Conservation (phyloP, 495 filamentous ascomycete species). For the Aspergillus diversus region DNA sequence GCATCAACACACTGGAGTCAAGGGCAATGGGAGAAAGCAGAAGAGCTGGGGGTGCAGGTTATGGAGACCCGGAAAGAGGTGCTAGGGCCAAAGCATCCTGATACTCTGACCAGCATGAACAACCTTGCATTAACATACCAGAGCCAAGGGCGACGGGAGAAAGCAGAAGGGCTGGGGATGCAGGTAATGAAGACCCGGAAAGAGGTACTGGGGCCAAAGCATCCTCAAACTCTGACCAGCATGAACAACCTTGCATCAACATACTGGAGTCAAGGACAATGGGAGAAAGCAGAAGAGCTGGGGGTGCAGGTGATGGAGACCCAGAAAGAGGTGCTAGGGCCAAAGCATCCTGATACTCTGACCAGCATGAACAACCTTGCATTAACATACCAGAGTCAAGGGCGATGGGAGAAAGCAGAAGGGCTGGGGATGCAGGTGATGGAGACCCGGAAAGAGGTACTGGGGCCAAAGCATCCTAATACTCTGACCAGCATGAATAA, state of each 20-base stretch:
- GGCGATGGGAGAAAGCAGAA: conserved; percentile 1
- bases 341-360: neutral
- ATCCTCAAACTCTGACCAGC: neutral
- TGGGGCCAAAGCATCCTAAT: neutral
- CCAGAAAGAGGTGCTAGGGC: neutral
- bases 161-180: neutral
- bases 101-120: neutral
- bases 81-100: neutral
- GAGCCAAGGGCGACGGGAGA: neutral
- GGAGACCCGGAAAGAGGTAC: neutral
- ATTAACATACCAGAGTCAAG: neutral
- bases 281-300: conserved; percentile 1
- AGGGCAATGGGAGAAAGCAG: neutral
- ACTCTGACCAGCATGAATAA: neutral
- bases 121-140: conserved; percentile 1
- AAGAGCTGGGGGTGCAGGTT: neutral
- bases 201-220: neutral
- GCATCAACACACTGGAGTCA: neutral
- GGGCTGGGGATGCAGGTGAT: neutral
- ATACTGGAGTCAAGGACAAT: neutral
- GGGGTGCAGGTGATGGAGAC: neutral
- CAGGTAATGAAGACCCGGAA: neutral
- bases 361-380: conserved; percentile 2
- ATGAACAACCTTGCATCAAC: conserved; percentile 2
- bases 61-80: neutral